Base-by-base conservation (phyloP, 2,329 filamentous ascomycete genomes). In the Amphichorda felina region DNA sequence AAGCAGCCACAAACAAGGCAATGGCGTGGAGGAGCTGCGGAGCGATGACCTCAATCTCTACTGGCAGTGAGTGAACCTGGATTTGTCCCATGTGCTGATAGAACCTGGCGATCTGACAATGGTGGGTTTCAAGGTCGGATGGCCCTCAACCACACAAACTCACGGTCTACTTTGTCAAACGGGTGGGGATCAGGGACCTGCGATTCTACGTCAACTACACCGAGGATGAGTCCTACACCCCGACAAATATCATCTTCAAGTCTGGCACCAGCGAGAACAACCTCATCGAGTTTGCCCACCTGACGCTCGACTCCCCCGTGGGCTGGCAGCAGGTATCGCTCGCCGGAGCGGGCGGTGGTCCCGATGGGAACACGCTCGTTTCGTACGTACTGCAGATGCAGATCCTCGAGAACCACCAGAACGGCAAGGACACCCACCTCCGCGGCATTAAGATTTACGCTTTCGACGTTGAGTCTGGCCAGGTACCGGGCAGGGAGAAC, bases 341-440 rank as follows among this genome's bases (percentile, higher is more conserved):
- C 14, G 54, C 54, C 2, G 64, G 64, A 10, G 63, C 63, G 0
- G 72, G 70, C n/a, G 66, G 68, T 28, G 75, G 72, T 32, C 68
- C 66, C 33, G 77, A 76, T 49, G 81, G 72, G 28, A 82, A 79
- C 47, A 82, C 88, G 1, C 72, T 96, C 14, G 77, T 88, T 40
- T 87, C 84, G 13, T 94, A 89, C 61, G 75, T 96, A 21, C 70
- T 98, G 19, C 88, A 96, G 56, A 79, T 96, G 50, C 79, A 83
- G 45, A 80, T 98, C 33, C 72, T 89, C 35, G 91, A 96, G 61
- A 98, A 98, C 52, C 91, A 98, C 56, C 91, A 98, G 60, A 98
- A 98, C 55, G 91, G 91, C 43, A 98, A 98, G 56, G 91, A 98
- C 55, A 98, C 91, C n/a, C 91, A 98, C 64, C 72, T 98, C 17